Base-by-base conservation (phyloP, 176 grass and related monocot genomes). In the Poa annua region DNA sequence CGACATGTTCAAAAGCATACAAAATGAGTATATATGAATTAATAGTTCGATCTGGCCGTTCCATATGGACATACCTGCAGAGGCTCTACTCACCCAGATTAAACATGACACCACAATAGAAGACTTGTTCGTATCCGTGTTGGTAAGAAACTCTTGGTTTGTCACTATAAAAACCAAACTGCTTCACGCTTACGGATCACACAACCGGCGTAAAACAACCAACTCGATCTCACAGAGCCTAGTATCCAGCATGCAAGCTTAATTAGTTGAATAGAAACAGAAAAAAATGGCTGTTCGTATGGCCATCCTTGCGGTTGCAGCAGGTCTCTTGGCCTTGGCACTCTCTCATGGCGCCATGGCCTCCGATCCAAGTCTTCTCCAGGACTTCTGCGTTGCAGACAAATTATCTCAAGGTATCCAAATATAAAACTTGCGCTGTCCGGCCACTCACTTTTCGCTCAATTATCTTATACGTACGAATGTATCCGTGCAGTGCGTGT, bases 351-450 rank as follows among this genome's bases (percentile, higher is more conserved):
- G 48, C 4, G 71, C 71, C 47, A 48, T 29, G 6, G 59, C 59
- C 12, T 62, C 59, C 12, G 59, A 62, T 13, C 59, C 59, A 32
- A 26, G 25, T 68, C 87, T 91, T 88, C 86, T 96, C 73, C 93
- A 96, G 79, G 93, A 96, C 60, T 45, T 96, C 61, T 96, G 93
- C 71, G 74, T 96, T 67, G 93, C 93, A 5, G 93, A 96, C 71
- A 62, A 13, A 10, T 6, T 26, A 14, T 32, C 59, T 4, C 59
- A 62, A 62, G 59, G 59, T 44, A 44, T 9, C 42, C 32, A 32
- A 11, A 14, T 48, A 48, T 48, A 48, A 3, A 48, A 48, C 42
- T 42, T 42, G 7, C 39, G 9, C 39, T 9, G 42, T 8, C 9
- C 9, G 42, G 42, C 2, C 42, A 44, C 42, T 44, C 8, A 44